phyloP scores from a whole-genome alignment of 495 filamentous ascomycete genomes.

The Hyaloscypha variabilis region DNA sequence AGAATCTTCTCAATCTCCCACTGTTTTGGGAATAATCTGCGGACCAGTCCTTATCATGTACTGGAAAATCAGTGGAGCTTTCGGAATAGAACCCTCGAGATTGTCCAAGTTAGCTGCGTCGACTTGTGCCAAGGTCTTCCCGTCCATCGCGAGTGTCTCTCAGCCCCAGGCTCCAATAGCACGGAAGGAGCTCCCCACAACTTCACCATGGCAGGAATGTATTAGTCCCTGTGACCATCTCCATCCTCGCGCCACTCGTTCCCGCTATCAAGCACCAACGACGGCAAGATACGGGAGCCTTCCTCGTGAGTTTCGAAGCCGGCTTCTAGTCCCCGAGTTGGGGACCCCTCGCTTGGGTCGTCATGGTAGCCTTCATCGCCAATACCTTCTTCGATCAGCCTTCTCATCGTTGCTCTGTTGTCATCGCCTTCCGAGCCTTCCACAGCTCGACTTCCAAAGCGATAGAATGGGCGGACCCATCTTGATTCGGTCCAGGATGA shows the following conservation, averaged over 20 bases:
- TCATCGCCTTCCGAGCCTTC: slow-evolving; percentile 19
- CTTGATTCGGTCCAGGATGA: slow-evolving; percentile 11
- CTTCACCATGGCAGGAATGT: not conserved
- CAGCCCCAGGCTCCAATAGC: not conserved
- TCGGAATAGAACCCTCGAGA: no score
- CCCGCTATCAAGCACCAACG: slow-evolving; percentile 20
- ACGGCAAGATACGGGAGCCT: slow-evolving; percentile 27
- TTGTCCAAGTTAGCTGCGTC: no score
- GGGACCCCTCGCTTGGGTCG: slow-evolving; percentile 17
- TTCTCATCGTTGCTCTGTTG: slow-evolving; percentile 15
- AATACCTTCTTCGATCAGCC: slow-evolving; percentile 27
- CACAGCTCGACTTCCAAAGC: not conserved
- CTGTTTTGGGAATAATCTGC: no score
- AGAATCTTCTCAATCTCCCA: no score
- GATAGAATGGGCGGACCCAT: slow-evolving; percentile 21
- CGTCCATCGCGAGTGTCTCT: no score
- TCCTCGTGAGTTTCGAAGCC: slow-evolving; percentile 5
- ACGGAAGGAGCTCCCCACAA: not conserved
- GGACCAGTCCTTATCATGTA: no score
- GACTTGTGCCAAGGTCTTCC: no score
- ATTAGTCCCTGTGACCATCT: not conserved
- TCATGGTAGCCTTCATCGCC: slow-evolving; percentile 33
- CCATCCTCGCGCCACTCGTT: slow-evolving; percentile 35
- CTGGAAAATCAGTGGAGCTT: no score
- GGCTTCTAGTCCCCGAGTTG: slow-evolving; percentile 4